phyloP scores from a whole-genome alignment of 441 rosid species.

The Erodium moschatum region DNA sequence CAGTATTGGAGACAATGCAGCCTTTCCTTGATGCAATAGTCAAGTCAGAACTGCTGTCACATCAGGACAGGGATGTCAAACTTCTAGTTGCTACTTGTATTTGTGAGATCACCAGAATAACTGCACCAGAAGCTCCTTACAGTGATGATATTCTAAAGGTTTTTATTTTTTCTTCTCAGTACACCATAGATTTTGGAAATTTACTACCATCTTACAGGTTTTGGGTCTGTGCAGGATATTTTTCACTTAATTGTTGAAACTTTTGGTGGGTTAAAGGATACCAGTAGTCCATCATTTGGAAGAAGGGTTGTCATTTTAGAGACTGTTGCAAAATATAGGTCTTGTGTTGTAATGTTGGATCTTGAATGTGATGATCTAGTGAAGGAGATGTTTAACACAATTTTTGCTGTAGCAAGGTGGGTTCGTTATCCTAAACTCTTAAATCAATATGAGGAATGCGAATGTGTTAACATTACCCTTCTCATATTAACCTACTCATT shows the following conservation, averaged over 20 bases:
- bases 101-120: conserved; percentile 91
- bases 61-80: conserved; percentile 90
- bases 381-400: conserved; percentile 64
- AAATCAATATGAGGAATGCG: neutral
- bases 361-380: conserved; percentile 70
- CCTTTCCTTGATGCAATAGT: conserved; percentile 77
- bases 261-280: conserved; percentile 54
- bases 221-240: conserved; percentile 42
- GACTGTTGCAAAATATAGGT: conserved; percentile 69
- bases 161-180: conserved; percentile 10
- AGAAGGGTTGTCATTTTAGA: conserved; percentile 63
- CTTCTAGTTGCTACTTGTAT: conserved; percentile 94
- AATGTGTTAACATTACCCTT: neutral
- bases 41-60: conserved; percentile 72
- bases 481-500: neutral
- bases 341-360: conserved; percentile 78
- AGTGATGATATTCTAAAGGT: conserved; percentile 84
- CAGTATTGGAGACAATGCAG: conserved; percentile 63
- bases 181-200: conserved; percentile 1
- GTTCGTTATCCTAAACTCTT: conserved; percentile 25
- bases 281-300: conserved; percentile 61
- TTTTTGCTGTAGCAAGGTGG: conserved; percentile 86
- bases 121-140: conserved; percentile 99
- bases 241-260: conserved; percentile 59
- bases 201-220: conserved; percentile 4